Percentiles rank a stretch among this genome's conserved stretches.
phyloP scores from a whole-genome alignment of 2,329 filamentous ascomycete species.

The Plenodomus biglobosus region DNA sequence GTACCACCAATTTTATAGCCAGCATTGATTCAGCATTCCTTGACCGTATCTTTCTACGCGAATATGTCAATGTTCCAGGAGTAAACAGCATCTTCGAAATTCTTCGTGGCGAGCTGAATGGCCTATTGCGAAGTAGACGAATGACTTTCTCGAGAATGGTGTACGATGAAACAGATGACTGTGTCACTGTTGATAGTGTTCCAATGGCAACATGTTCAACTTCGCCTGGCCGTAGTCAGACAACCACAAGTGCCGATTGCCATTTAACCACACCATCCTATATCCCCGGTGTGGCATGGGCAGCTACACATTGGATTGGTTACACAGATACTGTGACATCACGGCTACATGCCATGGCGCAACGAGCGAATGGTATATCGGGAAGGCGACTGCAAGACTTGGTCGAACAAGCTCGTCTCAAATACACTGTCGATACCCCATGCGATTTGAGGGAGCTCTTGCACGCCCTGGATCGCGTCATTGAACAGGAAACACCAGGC shows the following conservation, averaged over 20 bases:
- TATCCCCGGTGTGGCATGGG: neutral
- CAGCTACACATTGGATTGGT: neutral
- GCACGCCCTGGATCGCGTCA: neutral
- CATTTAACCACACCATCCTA: neutral
- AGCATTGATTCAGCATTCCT: slow-evolving; percentile 53
- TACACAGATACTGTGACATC: neutral
- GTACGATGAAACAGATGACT: neutral
- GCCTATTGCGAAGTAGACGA: neutral
- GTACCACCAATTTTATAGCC: slow-evolving; percentile 53
- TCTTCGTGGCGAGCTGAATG: slow-evolving; percentile 50
- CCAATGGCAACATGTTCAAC: neutral
- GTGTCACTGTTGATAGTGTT: neutral
- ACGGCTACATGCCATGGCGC: neutral
- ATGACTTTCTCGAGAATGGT: neutral
- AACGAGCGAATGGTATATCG: neutral
- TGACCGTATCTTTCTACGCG: slow-evolving; percentile 53
- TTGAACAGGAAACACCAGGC: neutral
- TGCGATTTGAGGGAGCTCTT: neutral
- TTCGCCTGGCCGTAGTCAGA: neutral
- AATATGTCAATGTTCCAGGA: slow-evolving; percentile 47
- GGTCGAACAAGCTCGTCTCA: neutral
- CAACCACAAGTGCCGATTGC: neutral
- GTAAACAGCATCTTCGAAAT: slow-evolving; percentile 51
- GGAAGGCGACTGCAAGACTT: neutral
- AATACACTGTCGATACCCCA: neutral